Evolutionary conservation across 495 filamentous ascomycete species (phyloP), one percentile per base, ranked within the genome.

Genomic region (Pyrenopolyporus hunteri): DNA sequence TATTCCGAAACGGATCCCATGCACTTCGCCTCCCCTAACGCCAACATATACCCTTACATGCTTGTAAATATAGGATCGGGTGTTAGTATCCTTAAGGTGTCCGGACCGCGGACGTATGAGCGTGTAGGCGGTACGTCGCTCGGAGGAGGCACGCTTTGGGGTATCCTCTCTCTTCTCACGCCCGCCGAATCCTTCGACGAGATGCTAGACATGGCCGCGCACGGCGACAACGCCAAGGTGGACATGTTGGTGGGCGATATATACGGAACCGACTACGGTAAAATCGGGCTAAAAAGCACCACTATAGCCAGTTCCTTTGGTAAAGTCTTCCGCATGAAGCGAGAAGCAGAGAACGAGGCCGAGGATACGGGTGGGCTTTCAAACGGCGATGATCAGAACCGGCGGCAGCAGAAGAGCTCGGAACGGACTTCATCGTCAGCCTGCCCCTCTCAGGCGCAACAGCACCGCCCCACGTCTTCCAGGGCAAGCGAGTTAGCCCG

Each of bases 11-110:
- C 81, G 10, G 82, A 94, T 57, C 91, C 92, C 11, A 95, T 95
- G 88, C 83, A 88, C 57, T 97, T 93, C 70, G 84, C 87, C 56
- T 80, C 87, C 48, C 81, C 89, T 9, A 73, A 75, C 13, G 66
- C 84, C 16, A 85, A 93, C 60, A 89, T 95, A 36, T 98, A 98
- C 72, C 94, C 94, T 0, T 98, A 98, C 69, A 85, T 98, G 16
- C 86, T 98, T 26, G 94, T 98, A 51, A 98, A 98, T 75, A 98
- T 98, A 64, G 94, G 94, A n/a, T 97, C 93, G 23, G 94, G 94
- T 23, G 94, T 98, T 8, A 92, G 87, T n/a, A 97, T 98, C 83
- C 89, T 98, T 73, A 98, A 97, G 71, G 94, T 98, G 4, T 93
- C 90, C 1, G 93, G 92, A 0, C 92, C 92, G 14, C 83, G 85